phyloP scores from a whole-genome alignment of 1,139 yeast genomes.

The Geotrichum histeridarum region DNA sequence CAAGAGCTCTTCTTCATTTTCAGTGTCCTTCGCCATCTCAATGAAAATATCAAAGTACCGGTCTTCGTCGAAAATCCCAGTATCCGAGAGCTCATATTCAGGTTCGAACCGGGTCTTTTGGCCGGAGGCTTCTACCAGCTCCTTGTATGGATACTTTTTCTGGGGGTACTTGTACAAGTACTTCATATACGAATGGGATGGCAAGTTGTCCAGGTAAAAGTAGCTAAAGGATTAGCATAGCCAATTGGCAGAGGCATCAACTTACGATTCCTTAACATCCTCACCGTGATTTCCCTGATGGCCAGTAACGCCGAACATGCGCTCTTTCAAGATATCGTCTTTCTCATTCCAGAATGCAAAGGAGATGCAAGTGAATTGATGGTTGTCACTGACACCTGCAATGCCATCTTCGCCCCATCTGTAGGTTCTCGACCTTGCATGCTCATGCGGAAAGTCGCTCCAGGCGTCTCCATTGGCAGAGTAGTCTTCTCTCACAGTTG shows the following conservation, averaged over 20 bases:
- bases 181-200: conserved; percentile 91
- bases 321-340: conserved; percentile 81
- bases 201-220: conserved; percentile 83
- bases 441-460: conserved; percentile 86
- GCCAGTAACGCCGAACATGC: conserved; percentile 84
- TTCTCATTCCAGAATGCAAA: conserved; percentile 91
- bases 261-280: conserved; percentile 71
- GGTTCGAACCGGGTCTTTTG: conserved; percentile 57
- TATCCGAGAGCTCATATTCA: conserved; percentile 72
- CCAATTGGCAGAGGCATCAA: not conserved
- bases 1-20: conserved; percentile 72
- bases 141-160: conserved; percentile 71
- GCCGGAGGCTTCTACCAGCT: conserved; percentile 65
- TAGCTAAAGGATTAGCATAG: conserved; percentile 36
- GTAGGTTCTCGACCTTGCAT: conserved; percentile 75
- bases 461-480: conserved; percentile 85
- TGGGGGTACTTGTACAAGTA: conserved; percentile 91
- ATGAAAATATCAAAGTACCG: conserved; percentile 86
- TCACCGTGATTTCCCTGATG: conserved; percentile 96
- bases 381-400: conserved; percentile 86
- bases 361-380: conserved; percentile 69
- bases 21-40: conserved; percentile 85
- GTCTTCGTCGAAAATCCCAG: conserved; percentile 71
- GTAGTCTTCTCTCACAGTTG: conserved; percentile 90
- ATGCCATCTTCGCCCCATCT: conserved; percentile 98